Conservation (phyloP, 768 basidiomycete genomes). For the Panellus pusillus region DNA sequence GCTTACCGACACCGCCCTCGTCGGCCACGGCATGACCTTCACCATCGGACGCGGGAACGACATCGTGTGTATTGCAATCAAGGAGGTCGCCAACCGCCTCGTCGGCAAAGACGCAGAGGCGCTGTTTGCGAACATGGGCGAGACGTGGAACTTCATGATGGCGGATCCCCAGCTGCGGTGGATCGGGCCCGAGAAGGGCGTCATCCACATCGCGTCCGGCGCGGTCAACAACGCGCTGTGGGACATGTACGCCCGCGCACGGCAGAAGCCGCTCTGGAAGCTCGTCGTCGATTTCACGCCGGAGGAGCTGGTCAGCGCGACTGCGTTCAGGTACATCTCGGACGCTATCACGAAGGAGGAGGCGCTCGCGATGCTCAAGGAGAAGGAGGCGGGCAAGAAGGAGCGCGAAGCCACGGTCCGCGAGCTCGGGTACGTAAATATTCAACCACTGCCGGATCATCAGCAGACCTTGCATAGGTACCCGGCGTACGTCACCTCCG, state of each 20-base stretch:
- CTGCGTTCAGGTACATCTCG: conserved; percentile 87
- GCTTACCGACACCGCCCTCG: conserved; percentile 69
- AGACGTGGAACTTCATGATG: conserved; percentile 84
- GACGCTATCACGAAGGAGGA: conserved; percentile 92
- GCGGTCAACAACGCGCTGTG: conserved; percentile 92
- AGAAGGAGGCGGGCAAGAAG: conserved; percentile 72
- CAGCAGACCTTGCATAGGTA: conserved; percentile 48
- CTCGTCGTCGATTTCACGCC: conserved; percentile 89
- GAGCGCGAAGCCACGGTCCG: conserved; percentile 76
- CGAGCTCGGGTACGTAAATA: conserved; percentile 64
- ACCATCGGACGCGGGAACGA: conserved; percentile 95
- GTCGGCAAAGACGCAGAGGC: conserved; percentile 79
- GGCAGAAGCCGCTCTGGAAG: conserved; percentile 91
- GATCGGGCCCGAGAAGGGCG: conserved; percentile 95
- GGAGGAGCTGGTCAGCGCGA: conserved; percentile 74
- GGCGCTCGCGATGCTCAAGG: conserved; percentile 79
- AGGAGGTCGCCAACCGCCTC: conserved; percentile 76
- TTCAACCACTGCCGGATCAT: neutral
- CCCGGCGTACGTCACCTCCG: conserved; percentile 92
- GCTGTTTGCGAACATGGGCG: conserved; percentile 88
- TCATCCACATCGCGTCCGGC: conserved; percentile 86
- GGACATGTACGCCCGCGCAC: conserved; percentile 85
- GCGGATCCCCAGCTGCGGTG: conserved; percentile 91
- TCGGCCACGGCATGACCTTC: conserved; percentile 94
- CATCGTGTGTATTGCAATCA: conserved; percentile 85